These are phyloP conservation scores for Rhytidhysteron rufulum DNA, from an alignment of 2,329 filamentous ascomycete species.

Conservation along the genomic window DNA sequence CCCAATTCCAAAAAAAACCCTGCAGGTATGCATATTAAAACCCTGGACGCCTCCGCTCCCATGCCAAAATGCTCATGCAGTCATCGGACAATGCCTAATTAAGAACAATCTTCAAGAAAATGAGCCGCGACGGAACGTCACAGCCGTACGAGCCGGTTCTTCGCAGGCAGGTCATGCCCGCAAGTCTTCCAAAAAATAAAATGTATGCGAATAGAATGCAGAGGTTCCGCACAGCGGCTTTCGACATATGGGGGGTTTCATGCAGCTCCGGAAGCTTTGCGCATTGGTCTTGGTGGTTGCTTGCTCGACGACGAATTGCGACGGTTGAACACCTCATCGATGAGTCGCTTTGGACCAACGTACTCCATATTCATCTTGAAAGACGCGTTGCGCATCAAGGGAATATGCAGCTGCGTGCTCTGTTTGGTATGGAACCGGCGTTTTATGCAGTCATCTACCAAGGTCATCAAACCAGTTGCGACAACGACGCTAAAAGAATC, in stretches of 20 bases:
- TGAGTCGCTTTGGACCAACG: slow-evolving; percentile 58
- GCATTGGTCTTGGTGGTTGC: too few species aligned
- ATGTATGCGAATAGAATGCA: slow-evolving; percentile 22
- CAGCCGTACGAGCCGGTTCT: slow-evolving; percentile 16
- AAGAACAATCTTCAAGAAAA: slow-evolving; percentile 14
- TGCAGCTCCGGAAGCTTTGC: too few species aligned
- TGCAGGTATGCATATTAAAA: slow-evolving; percentile 18
- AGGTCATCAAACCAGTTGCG: slow-evolving; percentile 79
- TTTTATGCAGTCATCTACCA: slow-evolving; percentile 90
- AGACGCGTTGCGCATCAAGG: slow-evolving; percentile 46
- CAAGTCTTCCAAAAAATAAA: slow-evolving; percentile 12
- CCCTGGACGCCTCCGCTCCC: slow-evolving; percentile 14
- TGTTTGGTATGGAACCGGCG: slow-evolving; percentile 63
- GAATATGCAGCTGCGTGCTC: slow-evolving; percentile 49
- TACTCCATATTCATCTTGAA: slow-evolving; percentile 59
- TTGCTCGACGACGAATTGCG: slow-evolving; percentile 19
- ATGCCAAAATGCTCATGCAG: slow-evolving; percentile 13
- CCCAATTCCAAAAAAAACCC: too few species aligned
- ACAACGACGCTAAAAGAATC: slow-evolving; percentile 68
- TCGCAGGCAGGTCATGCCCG: slow-evolving; percentile 6
- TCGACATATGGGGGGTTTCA: too few species aligned
- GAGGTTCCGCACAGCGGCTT: slow-evolving; percentile 13
- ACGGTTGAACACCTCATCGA: slow-evolving; percentile 62
- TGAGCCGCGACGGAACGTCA: slow-evolving; percentile 8
- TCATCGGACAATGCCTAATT: slow-evolving; percentile 4